Percentiles rank a stretch among this genome's conserved stretches.
phyloP scores from a whole-genome alignment of 2,329 filamentous ascomycete genomes.

The Thelonectria discophora region DNA sequence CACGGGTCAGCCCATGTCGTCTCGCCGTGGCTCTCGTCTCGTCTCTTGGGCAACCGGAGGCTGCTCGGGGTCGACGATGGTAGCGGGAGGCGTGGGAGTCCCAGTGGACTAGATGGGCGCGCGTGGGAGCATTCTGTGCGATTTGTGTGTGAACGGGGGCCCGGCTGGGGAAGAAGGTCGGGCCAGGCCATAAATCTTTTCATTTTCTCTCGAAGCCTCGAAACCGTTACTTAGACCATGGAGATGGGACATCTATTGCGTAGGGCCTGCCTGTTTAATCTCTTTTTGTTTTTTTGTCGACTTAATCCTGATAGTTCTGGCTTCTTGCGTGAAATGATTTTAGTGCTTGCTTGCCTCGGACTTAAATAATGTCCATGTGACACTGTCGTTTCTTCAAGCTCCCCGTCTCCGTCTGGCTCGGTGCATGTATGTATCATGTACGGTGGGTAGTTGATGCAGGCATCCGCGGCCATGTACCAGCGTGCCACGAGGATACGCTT shows the following conservation, averaged over 20 bases:
- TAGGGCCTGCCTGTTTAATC: slow-evolving; percentile 47
- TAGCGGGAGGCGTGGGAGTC: slow-evolving; percentile 33
- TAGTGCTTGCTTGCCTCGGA: too few species aligned
- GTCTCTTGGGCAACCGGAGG: slow-evolving; percentile 26
- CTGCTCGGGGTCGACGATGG: slow-evolving; percentile 32
- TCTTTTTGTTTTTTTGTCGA: slow-evolving; percentile 42
- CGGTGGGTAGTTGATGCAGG: neutral
- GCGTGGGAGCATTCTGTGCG: slow-evolving; percentile 37
- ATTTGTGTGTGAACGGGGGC: slow-evolving; percentile 37
- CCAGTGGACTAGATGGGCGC: slow-evolving; percentile 34
- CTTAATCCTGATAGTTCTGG: slow-evolving; percentile 18
- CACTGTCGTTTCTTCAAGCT: too few species aligned
- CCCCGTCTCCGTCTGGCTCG: too few species aligned
- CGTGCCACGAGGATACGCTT: neutral
- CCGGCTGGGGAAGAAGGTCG: slow-evolving; percentile 38
- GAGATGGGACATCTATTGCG: slow-evolving; percentile 48
- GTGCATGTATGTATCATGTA: too few species aligned
- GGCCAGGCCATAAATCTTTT: slow-evolving; percentile 60
- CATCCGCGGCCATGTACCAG: neutral
- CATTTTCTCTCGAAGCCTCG: slow-evolving; percentile 52
- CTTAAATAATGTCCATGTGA: too few species aligned
- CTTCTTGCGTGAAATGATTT: slow-evolving; percentile 5
- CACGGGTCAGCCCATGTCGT: slow-evolving; percentile 23
- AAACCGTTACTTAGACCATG: slow-evolving; percentile 50
- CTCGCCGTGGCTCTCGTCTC: slow-evolving; percentile 30